Evolutionary conservation across 306 rosid species (phyloP), one percentile per base, ranked within the genome.

Genomic region (Pterocarpus santalinus): DNA sequence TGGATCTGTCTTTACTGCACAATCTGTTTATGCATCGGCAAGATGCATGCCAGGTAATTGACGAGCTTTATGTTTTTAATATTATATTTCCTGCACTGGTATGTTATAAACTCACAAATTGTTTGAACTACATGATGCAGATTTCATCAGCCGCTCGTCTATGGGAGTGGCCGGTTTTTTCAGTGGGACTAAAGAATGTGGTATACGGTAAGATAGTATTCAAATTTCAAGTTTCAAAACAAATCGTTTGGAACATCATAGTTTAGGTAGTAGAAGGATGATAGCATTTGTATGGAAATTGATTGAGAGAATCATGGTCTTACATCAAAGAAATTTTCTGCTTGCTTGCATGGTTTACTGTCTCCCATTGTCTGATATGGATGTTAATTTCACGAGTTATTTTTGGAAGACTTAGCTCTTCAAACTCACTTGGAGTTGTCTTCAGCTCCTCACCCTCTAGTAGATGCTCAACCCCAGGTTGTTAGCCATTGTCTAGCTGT

Each of bases 11-110:
- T 79, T 85, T 77, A 79, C 82, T 6, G 65, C 38, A 5, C 87
- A 84, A 69, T 81, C 87, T 53, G 55, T 77, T 70, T 76, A 81
- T 81, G 84, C 86, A 78, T 85, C 89, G 56, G 77, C 81, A 41
- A 69, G 88, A 84, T 85, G 84, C 75, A 49, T 72, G 14, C 82
- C 85, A 36, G 98, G 99, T 68, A 72, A 69, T 72, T 66, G 11
- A 63, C 36, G 44, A 28, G 30, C 39, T 56, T 46, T 73, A 39
- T 90, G 73, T 16, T 43, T 67, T 73, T 64, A 73, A 36, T 78
- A 10, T 69, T 65, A 15, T 51, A 52, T 72, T 85, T 58, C 41
- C 28, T 73, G 70, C 52, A 63, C 41, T 62, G 65, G 14, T 80
- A 47, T 56, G 61, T 39, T 64, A 8, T 64, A 5, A 65, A 15